Conservation (phyloP, 129 eudicot species). For the Chrysanthemum makinoi region DNA sequence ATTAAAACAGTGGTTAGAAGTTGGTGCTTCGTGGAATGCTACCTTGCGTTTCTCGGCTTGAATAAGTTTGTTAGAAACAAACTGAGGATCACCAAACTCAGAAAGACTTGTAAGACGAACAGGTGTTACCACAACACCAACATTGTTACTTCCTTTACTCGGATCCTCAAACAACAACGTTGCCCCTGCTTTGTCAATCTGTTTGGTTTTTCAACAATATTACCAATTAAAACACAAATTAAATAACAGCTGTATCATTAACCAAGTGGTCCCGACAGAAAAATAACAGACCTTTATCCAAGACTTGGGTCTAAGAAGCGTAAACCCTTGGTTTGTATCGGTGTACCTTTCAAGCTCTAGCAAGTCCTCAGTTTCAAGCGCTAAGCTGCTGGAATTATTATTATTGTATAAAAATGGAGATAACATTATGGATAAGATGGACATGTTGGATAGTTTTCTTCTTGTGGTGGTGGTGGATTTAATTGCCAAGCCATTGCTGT, state of each 20-base stretch:
- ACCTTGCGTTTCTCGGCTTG: conserved; percentile 95
- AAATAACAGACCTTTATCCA: conserved; percentile 52
- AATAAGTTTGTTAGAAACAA: conserved; percentile 78
- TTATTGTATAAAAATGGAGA: conserved; percentile 23
- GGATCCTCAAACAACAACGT: conserved; percentile 74
- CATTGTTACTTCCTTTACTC: conserved; percentile 66
- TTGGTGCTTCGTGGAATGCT: not conserved
- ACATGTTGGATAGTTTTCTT: conserved; percentile 43
- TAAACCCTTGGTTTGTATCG: conserved; percentile 66
- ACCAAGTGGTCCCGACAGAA: not conserved
- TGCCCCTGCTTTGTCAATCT: conserved; percentile 95
- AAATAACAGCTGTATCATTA: not conserved
- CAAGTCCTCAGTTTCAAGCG: conserved; percentile 33
- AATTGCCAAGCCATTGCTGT: not conserved
- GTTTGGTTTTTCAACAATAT: conserved; percentile 1
- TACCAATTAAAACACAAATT: not conserved
- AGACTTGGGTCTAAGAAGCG: conserved; percentile 74
- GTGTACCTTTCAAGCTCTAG: conserved; percentile 56
- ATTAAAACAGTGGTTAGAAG: no score
- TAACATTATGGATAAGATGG: conserved; percentile 31
- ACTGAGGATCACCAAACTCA: conserved; percentile 81
- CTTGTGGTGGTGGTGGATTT: conserved; percentile 31
- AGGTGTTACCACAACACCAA: conserved; percentile 86
- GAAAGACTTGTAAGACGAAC: conserved; percentile 55
- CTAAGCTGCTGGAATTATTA: conserved; percentile 9